Percentiles rank a stretch among this genome's conserved stretches.
phyloP scores from a whole-genome alignment of 2,329 filamentous ascomycete genomes.

The Hypoxylon sp. region DNA sequence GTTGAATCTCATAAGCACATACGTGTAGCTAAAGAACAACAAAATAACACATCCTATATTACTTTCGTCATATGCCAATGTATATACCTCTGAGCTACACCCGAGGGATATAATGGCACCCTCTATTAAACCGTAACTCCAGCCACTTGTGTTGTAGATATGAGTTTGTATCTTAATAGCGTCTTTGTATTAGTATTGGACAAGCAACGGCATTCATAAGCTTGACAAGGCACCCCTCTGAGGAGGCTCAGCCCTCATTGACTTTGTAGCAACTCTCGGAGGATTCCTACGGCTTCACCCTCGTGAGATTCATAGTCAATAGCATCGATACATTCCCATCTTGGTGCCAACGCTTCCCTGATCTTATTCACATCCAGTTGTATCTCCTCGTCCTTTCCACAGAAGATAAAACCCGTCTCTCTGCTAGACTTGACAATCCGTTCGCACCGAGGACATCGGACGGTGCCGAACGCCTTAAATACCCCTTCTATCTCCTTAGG shows the following conservation, averaged over 20 bases:
- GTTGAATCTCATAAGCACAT: too few relatives aligned
- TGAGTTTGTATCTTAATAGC: too few relatives aligned
- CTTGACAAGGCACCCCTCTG: too few relatives aligned
- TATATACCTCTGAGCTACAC: too few relatives aligned
- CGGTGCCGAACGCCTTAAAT: slow-evolving; percentile 29
- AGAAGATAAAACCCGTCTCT: slow-evolving; percentile 38
- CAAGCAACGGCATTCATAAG: too few relatives aligned
- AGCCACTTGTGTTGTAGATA: too few relatives aligned
- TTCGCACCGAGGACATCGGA: slow-evolving; percentile 36
- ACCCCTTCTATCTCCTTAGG: slow-evolving; percentile 6
- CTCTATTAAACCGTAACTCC: too few relatives aligned
- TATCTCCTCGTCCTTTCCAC: slow-evolving; percentile 11
- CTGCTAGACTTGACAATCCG: slow-evolving; percentile 39
- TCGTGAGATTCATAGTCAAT: not conserved
- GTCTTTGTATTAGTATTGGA: too few relatives aligned
- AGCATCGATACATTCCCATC: slow-evolving; percentile 6
- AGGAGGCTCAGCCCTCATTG: not conserved
- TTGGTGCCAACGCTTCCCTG: not conserved
- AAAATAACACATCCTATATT: too few relatives aligned
- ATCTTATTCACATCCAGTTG: slow-evolving; percentile 1
- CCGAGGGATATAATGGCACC: too few relatives aligned
- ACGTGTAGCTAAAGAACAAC: too few relatives aligned
- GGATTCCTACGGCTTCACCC: not conserved
- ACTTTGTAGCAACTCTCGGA: not conserved
- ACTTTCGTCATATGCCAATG: too few relatives aligned